A percentile compares a stretch with the other conserved stretches of the same genome.
These are phyloP conservation scores for Saccharum officinarum DNA, from an alignment of 176 grass and related monocot genomes.

Conservation along the genomic window DNA sequence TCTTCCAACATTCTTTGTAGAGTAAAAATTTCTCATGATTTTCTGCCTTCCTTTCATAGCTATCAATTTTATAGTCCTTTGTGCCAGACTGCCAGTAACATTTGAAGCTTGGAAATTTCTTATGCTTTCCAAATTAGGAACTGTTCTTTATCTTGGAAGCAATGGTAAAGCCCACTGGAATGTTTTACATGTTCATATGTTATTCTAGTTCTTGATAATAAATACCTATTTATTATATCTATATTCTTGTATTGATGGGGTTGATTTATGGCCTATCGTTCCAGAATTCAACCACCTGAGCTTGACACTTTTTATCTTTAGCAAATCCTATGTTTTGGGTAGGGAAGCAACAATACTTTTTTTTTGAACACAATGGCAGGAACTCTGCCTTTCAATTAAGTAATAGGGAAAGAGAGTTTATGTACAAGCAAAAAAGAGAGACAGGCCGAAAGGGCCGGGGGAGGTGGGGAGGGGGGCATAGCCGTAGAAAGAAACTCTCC, in stretches of 20 bases:
- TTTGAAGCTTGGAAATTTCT: constrained; percentile 26
- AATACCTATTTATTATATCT: not conserved
- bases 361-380: too few relatives aligned
- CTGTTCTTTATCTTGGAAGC: not conserved
- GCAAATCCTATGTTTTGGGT: not conserved
- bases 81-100: not conserved
- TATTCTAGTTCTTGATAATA: constrained; percentile 7
- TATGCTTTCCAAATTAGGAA: constrained; percentile 19
- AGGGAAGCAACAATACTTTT: not conserved
- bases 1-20: not conserved
- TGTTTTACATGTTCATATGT: constrained; percentile 17
- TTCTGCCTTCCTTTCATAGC: not conserved
- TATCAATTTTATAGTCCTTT: constrained; percentile 24
- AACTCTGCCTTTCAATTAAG: too few relatives aligned
- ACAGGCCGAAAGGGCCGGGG: too few relatives aligned
- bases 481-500: too few relatives aligned
- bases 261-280: constrained; percentile 4
- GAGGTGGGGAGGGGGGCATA: too few relatives aligned
- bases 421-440: too few relatives aligned
- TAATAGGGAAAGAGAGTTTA: too few relatives aligned
- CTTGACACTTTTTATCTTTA: constrained; percentile 1
- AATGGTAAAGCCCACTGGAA: not conserved
- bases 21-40: constrained; percentile 28
- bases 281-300: not conserved
- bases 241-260: constrained; percentile 1